Evolutionary conservation across 2,329 filamentous ascomycete species (phyloP).

Genomic region (Grosmannia serpens): DNA sequence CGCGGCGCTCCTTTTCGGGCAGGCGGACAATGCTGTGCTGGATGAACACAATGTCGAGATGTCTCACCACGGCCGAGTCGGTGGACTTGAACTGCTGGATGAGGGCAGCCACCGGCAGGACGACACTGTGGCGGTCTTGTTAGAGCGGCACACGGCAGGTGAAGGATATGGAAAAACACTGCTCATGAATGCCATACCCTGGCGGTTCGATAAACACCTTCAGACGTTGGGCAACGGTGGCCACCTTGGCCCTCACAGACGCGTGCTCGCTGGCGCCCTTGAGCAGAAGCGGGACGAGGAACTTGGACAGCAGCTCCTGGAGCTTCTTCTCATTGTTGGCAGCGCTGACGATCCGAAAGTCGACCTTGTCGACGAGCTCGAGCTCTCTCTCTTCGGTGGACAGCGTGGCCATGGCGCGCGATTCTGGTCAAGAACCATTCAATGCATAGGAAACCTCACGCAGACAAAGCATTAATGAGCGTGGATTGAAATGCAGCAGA

Average conservation of each 20-base stretch:
- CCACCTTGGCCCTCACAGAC: slow-evolving; percentile 66
- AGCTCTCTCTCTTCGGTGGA: slow-evolving; percentile 58
- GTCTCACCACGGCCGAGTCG: slow-evolving; percentile 62
- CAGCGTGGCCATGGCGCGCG: not conserved
- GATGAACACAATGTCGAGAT: slow-evolving; percentile 82
- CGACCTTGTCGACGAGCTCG: slow-evolving; percentile 71
- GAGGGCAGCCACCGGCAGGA: slow-evolving; percentile 73
- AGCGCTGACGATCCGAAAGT: slow-evolving; percentile 66
- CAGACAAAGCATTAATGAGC: not conserved
- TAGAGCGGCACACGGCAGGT: not conserved
- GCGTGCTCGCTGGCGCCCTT: slow-evolving; percentile 76
- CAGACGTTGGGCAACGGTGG: slow-evolving; percentile 38
- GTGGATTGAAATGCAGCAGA: not conserved
- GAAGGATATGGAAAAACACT: slow-evolving; percentile 10
- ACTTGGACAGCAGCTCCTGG: slow-evolving; percentile 63
- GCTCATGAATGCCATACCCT: slow-evolving; percentile 22
- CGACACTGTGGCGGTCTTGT: slow-evolving; percentile 35
- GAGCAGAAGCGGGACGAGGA: slow-evolving; percentile 69
- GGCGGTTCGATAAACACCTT: slow-evolving; percentile 42
- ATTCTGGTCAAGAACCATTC: not conserved
- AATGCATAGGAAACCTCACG: not conserved
- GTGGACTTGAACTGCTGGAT: slow-evolving; percentile 82
- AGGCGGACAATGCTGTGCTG: slow-evolving; percentile 59
- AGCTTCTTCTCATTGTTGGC: slow-evolving; percentile 79
- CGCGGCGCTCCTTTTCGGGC: slow-evolving; percentile 49